phyloP scores from a whole-genome alignment of 371 early-diverging fungal species.

The Hamiltosporidium tvaerminnensis region DNA sequence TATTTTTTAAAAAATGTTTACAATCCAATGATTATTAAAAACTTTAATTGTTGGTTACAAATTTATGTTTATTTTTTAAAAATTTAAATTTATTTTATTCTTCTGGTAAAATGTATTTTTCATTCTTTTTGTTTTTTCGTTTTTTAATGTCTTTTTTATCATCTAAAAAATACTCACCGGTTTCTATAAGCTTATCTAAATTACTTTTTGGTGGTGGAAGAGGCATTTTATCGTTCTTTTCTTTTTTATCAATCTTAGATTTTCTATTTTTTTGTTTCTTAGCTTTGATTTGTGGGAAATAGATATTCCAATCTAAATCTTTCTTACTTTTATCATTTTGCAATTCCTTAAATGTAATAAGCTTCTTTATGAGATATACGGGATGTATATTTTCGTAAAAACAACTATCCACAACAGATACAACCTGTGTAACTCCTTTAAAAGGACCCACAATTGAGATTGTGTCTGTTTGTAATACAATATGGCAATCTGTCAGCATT shows the following conservation, averaged over 20 bases:
- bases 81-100: too few species aligned
- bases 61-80: too few species aligned
- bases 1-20: too few species aligned
- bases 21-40: too few species aligned
- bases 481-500: constrained; percentile 43
- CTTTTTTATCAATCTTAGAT: not conserved
- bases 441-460: constrained; percentile 37
- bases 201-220: too few species aligned
- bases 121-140: too few species aligned
- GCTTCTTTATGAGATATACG: constrained; percentile 47
- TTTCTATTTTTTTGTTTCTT: constrained; percentile 20
- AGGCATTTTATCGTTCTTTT: not conserved
- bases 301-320: constrained; percentile 50
- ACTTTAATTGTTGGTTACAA: too few species aligned
- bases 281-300: constrained; percentile 41
- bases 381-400: constrained; percentile 53
- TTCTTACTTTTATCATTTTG: constrained; percentile 36
- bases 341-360: constrained; percentile 48
- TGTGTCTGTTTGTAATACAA: constrained; percentile 41
- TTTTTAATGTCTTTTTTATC: too few species aligned
- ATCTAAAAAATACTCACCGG: too few species aligned
- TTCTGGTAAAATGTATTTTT: too few species aligned
- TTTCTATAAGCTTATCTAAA: too few species aligned
- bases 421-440: constrained; percentile 21
- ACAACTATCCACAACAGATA: constrained; percentile 31